Evolutionary conservation across 345 rosid species (phyloP).

Genomic region (Melaleuca quinquenervia): DNA sequence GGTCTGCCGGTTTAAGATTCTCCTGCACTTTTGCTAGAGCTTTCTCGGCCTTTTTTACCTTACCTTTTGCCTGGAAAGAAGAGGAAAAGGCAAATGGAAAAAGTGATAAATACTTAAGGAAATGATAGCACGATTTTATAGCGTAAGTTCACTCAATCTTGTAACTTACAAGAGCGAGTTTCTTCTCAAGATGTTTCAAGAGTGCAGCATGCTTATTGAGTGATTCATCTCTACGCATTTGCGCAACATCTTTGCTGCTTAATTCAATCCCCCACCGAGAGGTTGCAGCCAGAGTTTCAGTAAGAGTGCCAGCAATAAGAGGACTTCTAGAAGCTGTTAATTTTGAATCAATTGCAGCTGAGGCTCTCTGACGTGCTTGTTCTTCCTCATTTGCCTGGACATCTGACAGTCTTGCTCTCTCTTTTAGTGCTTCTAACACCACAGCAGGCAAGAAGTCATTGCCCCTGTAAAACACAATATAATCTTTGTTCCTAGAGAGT

Average conservation of each 20-base stretch:
- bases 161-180: slow-evolving; percentile 54
- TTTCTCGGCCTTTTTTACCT: slow-evolving; percentile 51
- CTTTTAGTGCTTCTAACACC: slow-evolving; percentile 44
- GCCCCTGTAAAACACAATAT: slow-evolving; percentile 84
- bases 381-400: slow-evolving; percentile 71
- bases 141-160: neutral
- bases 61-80: slow-evolving; percentile 52
- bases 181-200: slow-evolving; percentile 54
- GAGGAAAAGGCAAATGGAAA: neutral
- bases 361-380: slow-evolving; percentile 45
- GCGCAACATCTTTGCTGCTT: slow-evolving; percentile 40
- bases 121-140: neutral
- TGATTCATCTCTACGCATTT: slow-evolving; percentile 52
- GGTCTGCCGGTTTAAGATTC: slow-evolving; percentile 63
- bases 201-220: slow-evolving; percentile 37
- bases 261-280: slow-evolving; percentile 65
- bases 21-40: slow-evolving; percentile 63
- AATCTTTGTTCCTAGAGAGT: slow-evolving; percentile 83
- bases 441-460: slow-evolving; percentile 84
- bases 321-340: slow-evolving; percentile 21
- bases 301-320: slow-evolving; percentile 75
- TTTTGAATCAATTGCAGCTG: slow-evolving; percentile 14
- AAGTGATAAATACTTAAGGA: neutral
- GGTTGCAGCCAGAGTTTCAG: slow-evolving; percentile 79
- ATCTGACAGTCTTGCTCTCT: slow-evolving; percentile 39